Percentiles rank a stretch among this genome's conserved stretches.
Conservation (phyloP, 2,329 filamentous ascomycete genomes). For the Ophiobolus disseminans region DNA sequence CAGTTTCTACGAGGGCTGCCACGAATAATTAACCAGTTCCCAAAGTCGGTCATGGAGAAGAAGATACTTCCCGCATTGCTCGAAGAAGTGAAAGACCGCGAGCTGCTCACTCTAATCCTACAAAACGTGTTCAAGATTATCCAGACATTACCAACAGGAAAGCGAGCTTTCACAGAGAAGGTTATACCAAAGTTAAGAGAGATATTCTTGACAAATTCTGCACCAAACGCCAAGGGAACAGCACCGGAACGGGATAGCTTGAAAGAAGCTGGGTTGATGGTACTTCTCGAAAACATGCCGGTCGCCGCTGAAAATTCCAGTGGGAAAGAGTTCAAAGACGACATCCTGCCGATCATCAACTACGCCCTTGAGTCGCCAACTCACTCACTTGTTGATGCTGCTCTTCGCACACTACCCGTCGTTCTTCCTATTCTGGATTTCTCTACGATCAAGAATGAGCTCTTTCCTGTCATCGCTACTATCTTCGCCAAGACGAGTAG, state of each 20-base stretch:
- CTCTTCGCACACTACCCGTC: conserved; percentile 76
- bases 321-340: conserved; percentile 94
- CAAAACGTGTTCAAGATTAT: conserved; percentile 94
- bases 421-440: conserved; percentile 93
- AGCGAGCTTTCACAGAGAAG: conserved; percentile 80
- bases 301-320: conserved; percentile 80
- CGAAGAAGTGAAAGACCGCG: conserved; percentile 92
- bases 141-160: conserved; percentile 73
- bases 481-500: conserved; percentile 95
- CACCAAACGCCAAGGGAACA: conserved; percentile 49
- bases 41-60: conserved; percentile 90
- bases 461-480: conserved; percentile 88
- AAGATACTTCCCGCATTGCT: conserved; percentile 88
- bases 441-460: conserved; percentile 93
- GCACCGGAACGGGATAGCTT: conserved; percentile 77
- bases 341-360: conserved; percentile 85
- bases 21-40: conserved; percentile 89
- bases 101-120: conserved; percentile 82
- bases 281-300: conserved; percentile 83
- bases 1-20: conserved; percentile 89
- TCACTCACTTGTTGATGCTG: conserved; percentile 85
- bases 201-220: conserved; percentile 71
- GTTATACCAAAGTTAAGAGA: conserved; percentile 85
- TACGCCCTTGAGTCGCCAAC: conserved; percentile 87
- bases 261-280: conserved; percentile 89